phyloP scores from a whole-genome alignment of 2,329 filamentous ascomycete species.

The Sclerotinia minor region DNA sequence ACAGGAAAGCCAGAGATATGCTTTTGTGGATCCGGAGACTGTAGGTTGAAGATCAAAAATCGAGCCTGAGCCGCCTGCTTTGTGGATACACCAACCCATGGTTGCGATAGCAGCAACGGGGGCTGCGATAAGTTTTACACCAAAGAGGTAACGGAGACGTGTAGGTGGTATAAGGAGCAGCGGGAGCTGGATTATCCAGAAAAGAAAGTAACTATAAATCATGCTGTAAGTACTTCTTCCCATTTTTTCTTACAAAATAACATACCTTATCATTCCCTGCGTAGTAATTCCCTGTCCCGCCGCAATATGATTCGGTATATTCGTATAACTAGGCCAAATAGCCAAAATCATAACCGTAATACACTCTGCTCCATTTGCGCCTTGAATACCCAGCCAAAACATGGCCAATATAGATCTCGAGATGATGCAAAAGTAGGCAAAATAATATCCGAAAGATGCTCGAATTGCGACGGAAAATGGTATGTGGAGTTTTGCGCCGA shows the following conservation, averaged over 20 bases:
- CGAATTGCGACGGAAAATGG: constrained; percentile 50
- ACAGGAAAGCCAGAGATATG: constrained; percentile 38
- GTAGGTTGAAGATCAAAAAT: constrained; percentile 36
- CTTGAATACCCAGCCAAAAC: constrained; percentile 66
- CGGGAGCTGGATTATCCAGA: constrained; percentile 41
- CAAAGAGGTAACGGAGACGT: constrained; percentile 54
- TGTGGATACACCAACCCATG: constrained; percentile 62
- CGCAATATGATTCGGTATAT: constrained; percentile 44
- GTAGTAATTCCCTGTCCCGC: constrained; percentile 53
- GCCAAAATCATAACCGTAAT: constrained; percentile 48
- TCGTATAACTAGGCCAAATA: constrained; percentile 56
- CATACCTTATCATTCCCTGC: constrained; percentile 52
- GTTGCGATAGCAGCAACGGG: constrained; percentile 62
- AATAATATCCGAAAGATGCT: constrained; percentile 50
- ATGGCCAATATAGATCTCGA: constrained; percentile 49
- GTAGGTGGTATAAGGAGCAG: constrained; percentile 53
- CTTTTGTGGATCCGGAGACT: constrained; percentile 36
- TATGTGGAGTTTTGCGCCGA: constrained; percentile 49
- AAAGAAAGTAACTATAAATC: constrained; percentile 50
- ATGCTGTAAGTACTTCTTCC: background rate
- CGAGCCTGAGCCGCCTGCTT: constrained; percentile 48
- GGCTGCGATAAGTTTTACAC: constrained; percentile 51
- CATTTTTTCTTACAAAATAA: constrained; percentile 28
- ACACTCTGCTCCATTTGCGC: constrained; percentile 59
- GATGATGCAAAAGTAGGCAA: constrained; percentile 46